A percentile compares a stretch with the other conserved stretches of the same genome.
Evolutionary conservation across 306 rosid species (phyloP).

Genomic region (Vicia sativa): DNA sequence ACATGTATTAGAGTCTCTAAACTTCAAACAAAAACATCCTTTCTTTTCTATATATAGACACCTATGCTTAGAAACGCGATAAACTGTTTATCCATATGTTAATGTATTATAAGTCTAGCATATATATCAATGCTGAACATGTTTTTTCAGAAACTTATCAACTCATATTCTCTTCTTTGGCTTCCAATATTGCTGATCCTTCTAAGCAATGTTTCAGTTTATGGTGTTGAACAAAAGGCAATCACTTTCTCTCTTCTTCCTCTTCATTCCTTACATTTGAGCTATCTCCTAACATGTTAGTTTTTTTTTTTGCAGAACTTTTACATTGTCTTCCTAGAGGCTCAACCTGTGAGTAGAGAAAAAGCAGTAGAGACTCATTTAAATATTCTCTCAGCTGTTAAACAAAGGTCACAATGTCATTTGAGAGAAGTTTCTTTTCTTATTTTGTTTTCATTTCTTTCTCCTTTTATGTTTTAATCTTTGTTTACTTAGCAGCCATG

Average conservation of each 20-base stretch:
- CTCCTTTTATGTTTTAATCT: background rate
- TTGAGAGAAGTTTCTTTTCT: no score
- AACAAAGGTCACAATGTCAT: slow-evolving; percentile 44
- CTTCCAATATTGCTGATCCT: slow-evolving; percentile 43
- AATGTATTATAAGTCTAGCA: slow-evolving; percentile 16
- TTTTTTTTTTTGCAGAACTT: slow-evolving; percentile 49
- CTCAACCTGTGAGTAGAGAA: slow-evolving; percentile 39
- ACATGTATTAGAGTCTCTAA: no score
- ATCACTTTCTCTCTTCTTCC: slow-evolving; percentile 16
- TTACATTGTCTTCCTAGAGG: slow-evolving; percentile 66
- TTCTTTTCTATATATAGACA: slow-evolving; percentile 26
- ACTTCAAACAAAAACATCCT: no score
- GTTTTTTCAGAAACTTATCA: slow-evolving; percentile 29
- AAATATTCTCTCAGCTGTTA: slow-evolving; percentile 62
- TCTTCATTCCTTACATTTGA: background rate
- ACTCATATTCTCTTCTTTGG: slow-evolving; percentile 33
- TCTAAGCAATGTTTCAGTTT: slow-evolving; percentile 36
- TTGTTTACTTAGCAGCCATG: slow-evolving; percentile 42
- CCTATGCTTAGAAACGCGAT: slow-evolving; percentile 33
- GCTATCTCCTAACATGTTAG: background rate
- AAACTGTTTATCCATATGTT: slow-evolving; percentile 19
- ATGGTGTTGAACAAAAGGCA: slow-evolving; percentile 51
- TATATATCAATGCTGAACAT: slow-evolving; percentile 22
- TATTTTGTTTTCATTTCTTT: no score
- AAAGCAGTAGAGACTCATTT: slow-evolving; percentile 50